Evolutionary conservation across 495 filamentous ascomycete species (phyloP), one percentile per base, ranked within the genome.

Genomic region (Talaromyces wortmannii): DNA sequence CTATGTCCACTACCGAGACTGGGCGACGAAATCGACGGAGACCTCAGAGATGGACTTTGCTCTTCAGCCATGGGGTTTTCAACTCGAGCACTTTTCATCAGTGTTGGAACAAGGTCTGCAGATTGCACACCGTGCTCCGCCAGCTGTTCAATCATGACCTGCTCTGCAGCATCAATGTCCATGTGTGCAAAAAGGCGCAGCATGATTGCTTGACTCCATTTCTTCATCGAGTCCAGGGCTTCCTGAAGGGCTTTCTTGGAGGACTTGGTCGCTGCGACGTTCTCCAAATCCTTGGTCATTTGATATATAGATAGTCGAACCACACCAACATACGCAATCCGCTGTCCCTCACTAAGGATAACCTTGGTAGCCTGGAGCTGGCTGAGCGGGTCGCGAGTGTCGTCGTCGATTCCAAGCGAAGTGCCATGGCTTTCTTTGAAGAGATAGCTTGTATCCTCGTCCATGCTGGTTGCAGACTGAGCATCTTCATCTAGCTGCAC

Each of bases 201-300:
- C 90, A 97, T 97, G 77, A 96, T 95, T 69, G 91, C 91, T 64
- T 97, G 95, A 51, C 88, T 84, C 92, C 92, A 99, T 86, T 95
- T 97, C 67, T 86, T 87, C 77, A 88, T 86, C 42, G 81, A 79
- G 70, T 97, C 94, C 8, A 82, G 69, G 1, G 86, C 83, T 50
- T 86, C 66, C 16, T 79, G 76, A 5, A 91, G 58, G 10, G 84
- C 72, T 68, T 91, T 96, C 71, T 84, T 91, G 0, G 78, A 74
- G 6, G 69, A 74, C 16, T 76, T 77, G 2, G 68, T 72, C 11
- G 63, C 59, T 52, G 83, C 75, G 6, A 92, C 61, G 17, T 69
- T 67, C 45, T 84, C 80, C 48, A 84, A 59, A 30, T 90, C 87
- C 50, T 79, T 78, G 15, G 82, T 67, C 89, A 99, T 95, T 52